These are phyloP conservation scores for Talaromyces nanjingensis DNA, from an alignment of 495 filamentous ascomycete genomes.

Conservation along the genomic window DNA sequence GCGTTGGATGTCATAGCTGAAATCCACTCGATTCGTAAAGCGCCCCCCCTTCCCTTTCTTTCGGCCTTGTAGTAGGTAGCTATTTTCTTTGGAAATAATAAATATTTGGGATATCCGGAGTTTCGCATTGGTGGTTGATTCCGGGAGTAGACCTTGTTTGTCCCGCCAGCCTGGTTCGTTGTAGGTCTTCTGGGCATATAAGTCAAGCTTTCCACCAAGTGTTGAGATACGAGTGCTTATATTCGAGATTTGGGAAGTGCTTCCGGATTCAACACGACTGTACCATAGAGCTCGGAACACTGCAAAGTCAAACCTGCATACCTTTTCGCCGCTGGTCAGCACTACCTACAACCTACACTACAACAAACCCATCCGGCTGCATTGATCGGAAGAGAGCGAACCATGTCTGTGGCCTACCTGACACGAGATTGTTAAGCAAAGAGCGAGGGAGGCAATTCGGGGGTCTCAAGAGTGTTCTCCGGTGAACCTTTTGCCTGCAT, in stretches of 20 bases:
- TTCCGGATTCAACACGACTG: neutral
- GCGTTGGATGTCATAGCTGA: conserved; percentile 5
- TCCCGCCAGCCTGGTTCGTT: conserved; percentile 1
- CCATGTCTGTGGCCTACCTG: neutral
- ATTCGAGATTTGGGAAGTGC: neutral
- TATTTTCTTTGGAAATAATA: neutral
- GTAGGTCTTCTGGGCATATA: neutral
- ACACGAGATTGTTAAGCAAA: neutral
- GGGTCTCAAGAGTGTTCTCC: neutral
- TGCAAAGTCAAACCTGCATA: neutral
- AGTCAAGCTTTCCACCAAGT: neutral
- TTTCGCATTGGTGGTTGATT: neutral
- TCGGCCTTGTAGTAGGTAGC: neutral
- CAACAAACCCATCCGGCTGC: neutral
- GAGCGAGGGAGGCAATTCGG: neutral
- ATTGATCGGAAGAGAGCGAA: neutral
- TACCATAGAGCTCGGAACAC: neutral
- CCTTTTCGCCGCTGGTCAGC: neutral
- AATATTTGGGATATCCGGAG: neutral
- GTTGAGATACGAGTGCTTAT: neutral
- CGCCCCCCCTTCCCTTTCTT: neutral
- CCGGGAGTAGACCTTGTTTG: neutral
- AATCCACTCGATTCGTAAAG: conserved; percentile 1
- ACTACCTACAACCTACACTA: neutral
- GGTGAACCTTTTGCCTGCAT: neutral